Base-by-base conservation (phyloP, 179 eudicot species). In the Dionaea muscipula region DNA sequence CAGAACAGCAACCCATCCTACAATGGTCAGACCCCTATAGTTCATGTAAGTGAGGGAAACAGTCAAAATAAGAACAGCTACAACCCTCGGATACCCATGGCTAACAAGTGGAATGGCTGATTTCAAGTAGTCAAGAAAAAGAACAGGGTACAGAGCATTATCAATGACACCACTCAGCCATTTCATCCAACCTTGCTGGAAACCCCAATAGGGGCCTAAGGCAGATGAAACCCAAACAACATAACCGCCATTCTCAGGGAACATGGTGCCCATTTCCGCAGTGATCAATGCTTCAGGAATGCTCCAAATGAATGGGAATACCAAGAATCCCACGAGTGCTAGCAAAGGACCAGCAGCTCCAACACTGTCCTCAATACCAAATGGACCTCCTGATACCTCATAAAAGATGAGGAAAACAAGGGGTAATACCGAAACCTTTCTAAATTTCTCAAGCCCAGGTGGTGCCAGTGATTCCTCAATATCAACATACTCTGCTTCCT, bases 131-230 rank as follows among this genome's bases (percentile, higher is more conserved):
- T 84, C 94, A 18, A 84, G 80, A 54, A 84, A 84, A 47, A 84
- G 44, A 0, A 84, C 88, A 10, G 94, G 94, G 59, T 84, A 84
- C 20, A 81, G 85, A 25, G 94, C 88, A 62, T 84, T 81, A 44
- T 84, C 94, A 69, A 84, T 81, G 0, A 79, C 94, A 48, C 94
- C 94, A 59, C 88, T 84, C 22, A 81, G 71, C 94, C 94, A 84
- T 51, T 84, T 84, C 88, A 79, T 77, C 39, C 75, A 77, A 16
- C 94, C 94, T 69, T 81, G 80, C 61, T 84, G 94, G 35, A 84
- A 84, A 4, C 94, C 94, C 94, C 94, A 84, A 55, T 77, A 84
- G 16, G 78, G 78, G 26, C 94, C 94, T 50, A 84, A 81, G 63
- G 85, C 88, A 13, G 85, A 59, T 12, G 88, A 79, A 20, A 84